Percentiles rank a stretch among this genome's conserved stretches.
Conservation (phyloP, 2,329 filamentous ascomycete species). For the Monosporascus sp. region DNA sequence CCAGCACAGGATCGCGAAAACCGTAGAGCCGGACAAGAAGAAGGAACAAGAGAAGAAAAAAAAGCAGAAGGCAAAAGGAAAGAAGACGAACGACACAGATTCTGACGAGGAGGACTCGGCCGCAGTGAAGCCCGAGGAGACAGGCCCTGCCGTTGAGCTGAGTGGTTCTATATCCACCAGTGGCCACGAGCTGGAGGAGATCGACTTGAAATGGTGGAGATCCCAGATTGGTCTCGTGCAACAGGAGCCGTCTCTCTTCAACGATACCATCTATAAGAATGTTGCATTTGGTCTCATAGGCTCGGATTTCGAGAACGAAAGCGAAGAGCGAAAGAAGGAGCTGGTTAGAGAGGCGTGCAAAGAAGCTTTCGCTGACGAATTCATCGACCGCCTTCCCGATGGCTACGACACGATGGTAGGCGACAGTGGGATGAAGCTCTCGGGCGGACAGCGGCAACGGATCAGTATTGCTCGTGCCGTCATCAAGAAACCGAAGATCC, state of each 20-base stretch:
- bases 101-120: slow-evolving; percentile 19
- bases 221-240: slow-evolving; percentile 61
- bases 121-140: slow-evolving; percentile 23
- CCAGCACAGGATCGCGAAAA: slow-evolving; percentile 46
- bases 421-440: slow-evolving; percentile 71
- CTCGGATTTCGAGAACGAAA: slow-evolving; percentile 45
- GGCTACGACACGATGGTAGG: slow-evolving; percentile 71
- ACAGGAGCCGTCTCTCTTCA: slow-evolving; percentile 65
- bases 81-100: slow-evolving; percentile 25
- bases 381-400: slow-evolving; percentile 57
- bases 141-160: slow-evolving; percentile 40
- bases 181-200: slow-evolving; percentile 46
- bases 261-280: slow-evolving; percentile 59
- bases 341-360: slow-evolving; percentile 60
- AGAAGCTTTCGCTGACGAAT: slow-evolving; percentile 66
- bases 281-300: slow-evolving; percentile 55
- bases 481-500: slow-evolving; percentile 63
- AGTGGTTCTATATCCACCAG: slow-evolving; percentile 49
- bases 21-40: slow-evolving; percentile 41
- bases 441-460: slow-evolving; percentile 80
- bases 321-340: slow-evolving; percentile 50
- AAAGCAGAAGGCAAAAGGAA: slow-evolving; percentile 21
- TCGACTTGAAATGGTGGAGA: slow-evolving; percentile 61
- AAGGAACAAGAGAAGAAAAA: slow-evolving; percentile 36
- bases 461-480: slow-evolving; percentile 74